Evolutionary conservation across 2,329 filamentous ascomycete genomes (phyloP).

Genomic region (Aschersonia sp.): DNA sequence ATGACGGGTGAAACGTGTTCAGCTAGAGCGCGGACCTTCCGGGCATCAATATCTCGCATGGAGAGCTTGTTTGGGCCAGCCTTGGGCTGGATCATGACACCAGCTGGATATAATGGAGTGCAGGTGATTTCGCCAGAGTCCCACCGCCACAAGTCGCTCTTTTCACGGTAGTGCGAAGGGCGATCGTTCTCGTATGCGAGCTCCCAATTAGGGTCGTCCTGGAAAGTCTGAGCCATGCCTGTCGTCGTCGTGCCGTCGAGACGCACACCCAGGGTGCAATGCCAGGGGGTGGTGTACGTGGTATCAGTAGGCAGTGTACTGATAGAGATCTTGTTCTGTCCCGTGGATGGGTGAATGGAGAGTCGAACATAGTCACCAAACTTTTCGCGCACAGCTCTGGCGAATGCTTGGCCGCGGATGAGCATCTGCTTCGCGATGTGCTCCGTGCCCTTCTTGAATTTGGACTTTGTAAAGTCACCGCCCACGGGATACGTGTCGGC

Average conservation of each 20-base stretch:
- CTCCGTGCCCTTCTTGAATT: slow-evolving; percentile 12
- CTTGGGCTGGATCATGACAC: not conserved
- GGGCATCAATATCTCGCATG: not conserved
- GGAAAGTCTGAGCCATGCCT: slow-evolving; percentile 10
- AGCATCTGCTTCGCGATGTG: slow-evolving; percentile 18
- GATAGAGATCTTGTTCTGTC: slow-evolving; percentile 13
- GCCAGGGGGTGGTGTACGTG: slow-evolving; percentile 17
- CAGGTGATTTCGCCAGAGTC: not conserved
- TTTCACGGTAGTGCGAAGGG: slow-evolving; percentile 1
- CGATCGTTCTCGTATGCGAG: slow-evolving; percentile 10
- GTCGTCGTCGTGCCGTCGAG: slow-evolving; percentile 9
- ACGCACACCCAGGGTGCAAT: slow-evolving; percentile 11
- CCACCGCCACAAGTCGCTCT: not conserved
- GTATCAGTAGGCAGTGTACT: slow-evolving; percentile 14
- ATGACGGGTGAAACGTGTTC: not conserved
- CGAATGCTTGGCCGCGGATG: slow-evolving; percentile 16
- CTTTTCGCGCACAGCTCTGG: slow-evolving; percentile 10
- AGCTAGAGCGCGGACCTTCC: not conserved
- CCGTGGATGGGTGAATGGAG: slow-evolving; percentile 15
- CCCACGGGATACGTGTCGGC: slow-evolving; percentile 12
- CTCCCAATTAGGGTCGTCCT: slow-evolving; percentile 7
- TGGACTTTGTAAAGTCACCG: slow-evolving; percentile 8
- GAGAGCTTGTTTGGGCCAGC: not conserved
- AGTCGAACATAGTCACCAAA: slow-evolving; percentile 14
- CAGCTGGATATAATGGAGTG: not conserved